These are phyloP conservation scores for Kazachstania kunashirensis DNA, from an alignment of 805 yeast species.

Conservation along the genomic window DNA sequence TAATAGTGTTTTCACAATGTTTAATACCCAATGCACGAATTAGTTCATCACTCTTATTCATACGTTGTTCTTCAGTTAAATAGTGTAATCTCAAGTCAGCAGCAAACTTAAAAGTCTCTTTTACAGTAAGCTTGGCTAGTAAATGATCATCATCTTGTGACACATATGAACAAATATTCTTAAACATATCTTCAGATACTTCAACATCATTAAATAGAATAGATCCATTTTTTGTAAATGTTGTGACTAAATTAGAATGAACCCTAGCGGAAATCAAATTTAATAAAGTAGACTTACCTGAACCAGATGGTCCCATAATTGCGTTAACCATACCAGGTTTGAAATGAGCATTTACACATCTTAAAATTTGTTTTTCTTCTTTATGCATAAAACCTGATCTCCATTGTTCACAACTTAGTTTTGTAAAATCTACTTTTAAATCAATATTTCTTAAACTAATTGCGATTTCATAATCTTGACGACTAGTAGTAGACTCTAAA, in stretches of 20 bases:
- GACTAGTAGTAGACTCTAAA: slow-evolving; percentile 9
- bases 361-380: slow-evolving; percentile 32
- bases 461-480: slow-evolving; percentile 6
- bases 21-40: slow-evolving; percentile 58
- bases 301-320: slow-evolving; percentile 76
- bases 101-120: slow-evolving; percentile 65
- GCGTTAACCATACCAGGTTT: slow-evolving; percentile 52
- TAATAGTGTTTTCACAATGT: slow-evolving; percentile 69
- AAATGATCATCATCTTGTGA: slow-evolving; percentile 73
- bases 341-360: slow-evolving; percentile 42
- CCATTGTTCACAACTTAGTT: slow-evolving; percentile 5
- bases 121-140: slow-evolving; percentile 60
- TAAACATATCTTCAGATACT: slow-evolving; percentile 30
- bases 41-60: slow-evolving; percentile 41
- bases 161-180: slow-evolving; percentile 59
- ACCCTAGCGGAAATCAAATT: slow-evolving; percentile 55
- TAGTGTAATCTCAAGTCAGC: slow-evolving; percentile 56
- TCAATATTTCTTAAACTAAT: slow-evolving; percentile 11
- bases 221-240: slow-evolving; percentile 32
- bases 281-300: slow-evolving; percentile 63
- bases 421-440: slow-evolving; percentile 9
- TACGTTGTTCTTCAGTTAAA: slow-evolving; percentile 35
- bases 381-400: slow-evolving; percentile 8
- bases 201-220: slow-evolving; percentile 35
- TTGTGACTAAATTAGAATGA: slow-evolving; percentile 25